These are phyloP conservation scores for Pseudovirgaria hyperparasitica DNA, from an alignment of 2,329 filamentous ascomycete genomes.

Conservation along the genomic window DNA sequence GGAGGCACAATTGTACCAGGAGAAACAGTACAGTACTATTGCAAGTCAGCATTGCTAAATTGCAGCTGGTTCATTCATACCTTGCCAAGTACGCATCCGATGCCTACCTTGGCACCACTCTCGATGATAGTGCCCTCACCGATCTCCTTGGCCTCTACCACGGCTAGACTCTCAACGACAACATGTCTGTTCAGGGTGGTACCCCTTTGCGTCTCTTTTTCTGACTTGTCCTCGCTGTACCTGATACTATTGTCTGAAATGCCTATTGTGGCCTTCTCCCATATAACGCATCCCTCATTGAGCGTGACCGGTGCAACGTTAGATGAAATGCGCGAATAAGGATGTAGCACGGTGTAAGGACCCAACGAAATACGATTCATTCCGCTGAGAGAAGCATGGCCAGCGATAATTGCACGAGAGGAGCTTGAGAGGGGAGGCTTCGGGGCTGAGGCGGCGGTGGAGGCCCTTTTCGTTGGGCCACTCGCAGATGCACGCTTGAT, in stretches of 20 bases:
- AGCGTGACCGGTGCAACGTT: conserved; percentile 29
- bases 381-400: conserved; percentile 45
- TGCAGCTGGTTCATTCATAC: conserved; percentile 12
- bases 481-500: no score
- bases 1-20: conserved; percentile 21
- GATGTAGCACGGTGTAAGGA: conserved; percentile 71
- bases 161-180: conserved; percentile 29
- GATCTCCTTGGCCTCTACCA: conserved; percentile 24
- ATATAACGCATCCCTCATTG: conserved; percentile 53
- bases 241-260: conserved; percentile 10
- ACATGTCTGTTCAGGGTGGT: conserved; percentile 30
- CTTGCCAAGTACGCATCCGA: conserved; percentile 27
- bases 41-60: background rate
- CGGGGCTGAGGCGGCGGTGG: conserved; percentile 17
- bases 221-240: conserved; percentile 5
- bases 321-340: conserved; percentile 48
- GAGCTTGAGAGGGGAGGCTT: conserved; percentile 23
- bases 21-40: conserved; percentile 32
- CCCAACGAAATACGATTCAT: conserved; percentile 67
- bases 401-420: conserved; percentile 31
- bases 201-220: conserved; percentile 19
- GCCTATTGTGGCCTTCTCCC: conserved; percentile 46
- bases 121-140: conserved; percentile 24
- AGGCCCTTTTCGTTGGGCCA: conserved; percentile 25
- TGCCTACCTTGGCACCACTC: conserved; percentile 18